phyloP scores from a whole-genome alignment of 2,329 filamentous ascomycete genomes.

The Ophiocordyceps camponoti-floridani region DNA sequence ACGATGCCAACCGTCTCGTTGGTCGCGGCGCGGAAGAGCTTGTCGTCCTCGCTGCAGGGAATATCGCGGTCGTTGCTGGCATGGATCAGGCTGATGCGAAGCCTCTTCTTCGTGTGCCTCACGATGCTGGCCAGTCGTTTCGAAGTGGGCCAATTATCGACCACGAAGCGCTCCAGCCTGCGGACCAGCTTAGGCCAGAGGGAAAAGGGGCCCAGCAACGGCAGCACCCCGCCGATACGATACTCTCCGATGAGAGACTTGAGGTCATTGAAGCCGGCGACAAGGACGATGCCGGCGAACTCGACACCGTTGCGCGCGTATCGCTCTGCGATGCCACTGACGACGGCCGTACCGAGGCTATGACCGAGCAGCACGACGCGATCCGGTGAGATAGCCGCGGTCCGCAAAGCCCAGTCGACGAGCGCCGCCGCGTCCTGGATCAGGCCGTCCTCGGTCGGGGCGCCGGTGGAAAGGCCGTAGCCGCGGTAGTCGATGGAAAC shows the following conservation, averaged over 20 bases:
- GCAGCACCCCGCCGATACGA: slow-evolving; percentile 58
- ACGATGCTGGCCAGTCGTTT: slow-evolving; percentile 43
- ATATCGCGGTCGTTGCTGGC: slow-evolving; percentile 72
- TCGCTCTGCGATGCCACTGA: slow-evolving; percentile 53
- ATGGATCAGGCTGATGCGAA: slow-evolving; percentile 60
- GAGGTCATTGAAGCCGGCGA: slow-evolving; percentile 63
- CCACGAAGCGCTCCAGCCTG: slow-evolving; percentile 42
- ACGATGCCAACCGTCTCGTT: slow-evolving; percentile 25
- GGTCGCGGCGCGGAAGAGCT: slow-evolving; percentile 41
- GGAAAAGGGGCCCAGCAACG: slow-evolving; percentile 59
- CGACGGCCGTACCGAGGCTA: slow-evolving; percentile 74
- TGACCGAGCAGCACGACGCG: slow-evolving; percentile 73
- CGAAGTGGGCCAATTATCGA: slow-evolving; percentile 69
- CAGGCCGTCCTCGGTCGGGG: slow-evolving; percentile 62
- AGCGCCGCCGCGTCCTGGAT: slow-evolving; percentile 61
- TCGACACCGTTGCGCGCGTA: slow-evolving; percentile 43
- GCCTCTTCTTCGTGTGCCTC: slow-evolving; percentile 26
- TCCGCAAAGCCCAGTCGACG: slow-evolving; percentile 52
- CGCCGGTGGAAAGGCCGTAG: slow-evolving; percentile 66
- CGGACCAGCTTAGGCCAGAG: slow-evolving; percentile 45
- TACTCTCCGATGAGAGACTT: slow-evolving; percentile 60
- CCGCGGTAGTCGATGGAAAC: slow-evolving; percentile 85
- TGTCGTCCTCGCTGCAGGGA: slow-evolving; percentile 50
- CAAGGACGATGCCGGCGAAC: slow-evolving; percentile 65
- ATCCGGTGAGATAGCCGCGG: slow-evolving; percentile 44